Evolutionary conservation across 805 yeast genomes (phyloP), one percentile per base, ranked within the genome.

Genomic region (Metschnikowia colocasiae): DNA sequence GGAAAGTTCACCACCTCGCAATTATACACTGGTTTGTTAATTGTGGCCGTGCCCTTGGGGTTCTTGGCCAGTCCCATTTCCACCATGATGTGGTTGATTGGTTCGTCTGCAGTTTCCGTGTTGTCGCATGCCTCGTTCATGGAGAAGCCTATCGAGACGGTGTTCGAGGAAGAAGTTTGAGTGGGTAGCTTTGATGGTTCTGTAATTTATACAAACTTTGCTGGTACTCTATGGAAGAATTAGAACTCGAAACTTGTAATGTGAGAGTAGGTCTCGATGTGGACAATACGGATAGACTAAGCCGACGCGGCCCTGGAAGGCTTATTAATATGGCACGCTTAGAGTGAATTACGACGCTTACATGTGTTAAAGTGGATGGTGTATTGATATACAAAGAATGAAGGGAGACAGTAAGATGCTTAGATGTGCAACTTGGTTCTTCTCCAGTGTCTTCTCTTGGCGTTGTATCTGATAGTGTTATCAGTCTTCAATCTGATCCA

Each of bases 391-490:
- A 55, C 58, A 52, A 38, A 46, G 45, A 38, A 47, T 31, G 40
- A 37, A 38, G 48, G 36, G 32, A 25, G 22, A 22, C 36, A 15
- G 47, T 39, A 36, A 23, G 38, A 37, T 42, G 53, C 66, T 87
- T 91, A 92, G 83, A 92, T 76, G 84, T 83, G 82, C 80, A 92
- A 83, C 95, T 92, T 92, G 71, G 97, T 92, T 87, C 98, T 88
- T 87, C 97, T 92, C 99, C 99, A 92, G 94, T 94, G 96, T 85
- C 98, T 87, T 88, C 98, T 90, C 90, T 94, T 94, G 74, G 96
- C 95, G 81, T 92, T 92, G 87, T 89, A 89, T 84, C 95, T 89
- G 82, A 94, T 86, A 69, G 83, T 91, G 95, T 89, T 92, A 78
- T 80, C 84, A 75, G 98, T 89, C 87, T 90, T 92, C 78, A 91